Evolutionary conservation across 73 alveolate genomes (phyloP).

Genomic region (Paraurostyla sp.): DNA sequence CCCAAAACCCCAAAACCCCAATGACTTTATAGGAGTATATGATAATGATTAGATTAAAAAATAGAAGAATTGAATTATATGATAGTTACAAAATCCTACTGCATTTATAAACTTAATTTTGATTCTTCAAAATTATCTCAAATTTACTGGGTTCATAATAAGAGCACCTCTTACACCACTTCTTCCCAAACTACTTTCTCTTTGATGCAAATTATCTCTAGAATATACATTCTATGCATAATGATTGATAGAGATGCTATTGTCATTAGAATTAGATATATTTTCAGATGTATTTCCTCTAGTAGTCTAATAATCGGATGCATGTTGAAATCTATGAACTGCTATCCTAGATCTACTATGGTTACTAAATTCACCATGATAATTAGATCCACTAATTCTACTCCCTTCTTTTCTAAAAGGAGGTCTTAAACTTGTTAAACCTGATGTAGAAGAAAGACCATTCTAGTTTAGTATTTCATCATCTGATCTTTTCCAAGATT

Average conservation of each 20-base stretch:
- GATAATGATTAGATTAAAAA: too few species aligned
- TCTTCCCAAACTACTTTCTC: conserved; percentile 29
- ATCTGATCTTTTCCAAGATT: conserved; percentile 28
- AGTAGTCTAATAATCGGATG: background rate
- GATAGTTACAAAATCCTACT: too few species aligned
- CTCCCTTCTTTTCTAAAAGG: conserved; percentile 15
- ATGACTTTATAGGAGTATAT: too few species aligned
- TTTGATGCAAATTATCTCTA: background rate
- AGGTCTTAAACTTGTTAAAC: conserved; percentile 18
- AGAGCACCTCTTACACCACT: background rate
- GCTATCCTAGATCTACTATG: conserved; percentile 12
- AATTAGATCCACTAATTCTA: background rate
- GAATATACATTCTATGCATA: conserved; percentile 18
- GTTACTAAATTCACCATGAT: background rate
- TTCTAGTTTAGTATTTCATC: background rate
- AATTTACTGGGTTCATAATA: conserved; percentile 26
- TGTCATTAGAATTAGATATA: background rate
- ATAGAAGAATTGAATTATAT: too few species aligned
- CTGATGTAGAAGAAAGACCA: too few species aligned
- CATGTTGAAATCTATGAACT: background rate
- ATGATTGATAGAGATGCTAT: conserved; percentile 20
- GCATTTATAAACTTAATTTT: too few species aligned
- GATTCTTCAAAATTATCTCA: conserved; percentile 31
- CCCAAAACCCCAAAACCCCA: too few species aligned
- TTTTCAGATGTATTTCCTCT: background rate